Evolutionary conservation across 169 alveolate genomes (phyloP), one percentile per base, ranked within the genome.

Genomic region (Eimeria acervulina): DNA sequence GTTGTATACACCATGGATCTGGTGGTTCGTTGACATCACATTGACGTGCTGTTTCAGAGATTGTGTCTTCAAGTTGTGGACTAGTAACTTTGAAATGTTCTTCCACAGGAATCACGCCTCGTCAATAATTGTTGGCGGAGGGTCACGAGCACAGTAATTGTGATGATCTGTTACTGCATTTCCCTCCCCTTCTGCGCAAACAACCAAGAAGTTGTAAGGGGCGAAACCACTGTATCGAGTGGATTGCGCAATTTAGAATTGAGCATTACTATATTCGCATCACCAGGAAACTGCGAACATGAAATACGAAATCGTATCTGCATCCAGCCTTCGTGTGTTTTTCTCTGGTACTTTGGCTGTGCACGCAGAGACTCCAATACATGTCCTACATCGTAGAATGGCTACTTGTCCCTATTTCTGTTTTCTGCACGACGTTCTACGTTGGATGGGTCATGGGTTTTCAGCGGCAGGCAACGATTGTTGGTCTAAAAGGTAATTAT

Each of bases 401-500:
- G 80, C 93, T 85, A 36, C 80, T 85, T 4, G 93, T 85, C 47
- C 93, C 93, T 19, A 28, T 85, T 52, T 85, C 93, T 31, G 93
- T 85, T 61, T 61, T 85, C 61, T 85, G 93, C 38, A 33, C 93
- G 2, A 85, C 93, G 19, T 85, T 85, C 33, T 85, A 85, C 42
- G 74, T 85, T 40, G 93, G 93, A 28, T 85, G 93, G 93, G 74
- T 85, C 6, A 61, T 85, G 93, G 93, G 93, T 17, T 85, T 85
- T 21, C 93, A 52, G 80, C 93, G 59, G 15, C 93, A 85, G 55
- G 51, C 93, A 61, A 33, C 59, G n/a, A n/a, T 85, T 33, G 93
- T 85, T 44, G 93, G 93, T 23, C 59, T 61, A 7, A 85, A 85
- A 36, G 93, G 93, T 84, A 42, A 52, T 63, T 31, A n/a, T 13